These are phyloP conservation scores for Limtongia smithiae DNA, from an alignment of 805 yeast genomes.

Conservation along the genomic window DNA sequence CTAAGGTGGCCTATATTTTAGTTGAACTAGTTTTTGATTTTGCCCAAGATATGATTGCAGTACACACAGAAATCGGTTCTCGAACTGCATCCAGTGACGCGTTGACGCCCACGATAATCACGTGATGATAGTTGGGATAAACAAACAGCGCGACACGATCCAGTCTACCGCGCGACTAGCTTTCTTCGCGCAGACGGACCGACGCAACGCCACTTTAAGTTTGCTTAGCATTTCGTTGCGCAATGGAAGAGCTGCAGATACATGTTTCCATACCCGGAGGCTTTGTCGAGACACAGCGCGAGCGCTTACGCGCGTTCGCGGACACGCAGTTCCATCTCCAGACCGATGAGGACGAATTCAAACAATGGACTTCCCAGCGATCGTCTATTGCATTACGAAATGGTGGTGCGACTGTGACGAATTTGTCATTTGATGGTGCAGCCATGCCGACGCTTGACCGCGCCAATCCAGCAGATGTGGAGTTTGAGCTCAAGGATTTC, in stretches of 20 bases:
- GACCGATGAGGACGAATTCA: conserved; percentile 14
- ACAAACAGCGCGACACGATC: too few species aligned
- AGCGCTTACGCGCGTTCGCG: background rate
- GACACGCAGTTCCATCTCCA: conserved; percentile 2
- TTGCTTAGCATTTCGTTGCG: too few species aligned
- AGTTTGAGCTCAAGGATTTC: conserved; percentile 31
- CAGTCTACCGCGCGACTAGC: too few species aligned
- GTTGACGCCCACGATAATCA: too few species aligned
- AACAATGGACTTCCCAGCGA: conserved; percentile 11
- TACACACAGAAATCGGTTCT: too few species aligned
- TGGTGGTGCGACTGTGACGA: conserved; percentile 1
- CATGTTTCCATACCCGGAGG: background rate
- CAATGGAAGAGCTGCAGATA: background rate
- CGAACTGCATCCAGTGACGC: too few species aligned
- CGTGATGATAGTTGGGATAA: too few species aligned
- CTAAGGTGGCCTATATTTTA: too few species aligned
- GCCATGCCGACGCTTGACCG: conserved; percentile 2
- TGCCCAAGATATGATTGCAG: too few species aligned
- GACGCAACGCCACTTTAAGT: too few species aligned
- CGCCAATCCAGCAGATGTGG: conserved; percentile 33
- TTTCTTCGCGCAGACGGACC: too few species aligned
- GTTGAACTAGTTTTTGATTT: too few species aligned
- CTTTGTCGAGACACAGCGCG: background rate
- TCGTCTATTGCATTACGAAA: conserved; percentile 7
- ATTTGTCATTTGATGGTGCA: background rate